These are phyloP conservation scores for Barnettozyma salicaria DNA, from an alignment of 805 yeast species.

Conservation along the genomic window DNA sequence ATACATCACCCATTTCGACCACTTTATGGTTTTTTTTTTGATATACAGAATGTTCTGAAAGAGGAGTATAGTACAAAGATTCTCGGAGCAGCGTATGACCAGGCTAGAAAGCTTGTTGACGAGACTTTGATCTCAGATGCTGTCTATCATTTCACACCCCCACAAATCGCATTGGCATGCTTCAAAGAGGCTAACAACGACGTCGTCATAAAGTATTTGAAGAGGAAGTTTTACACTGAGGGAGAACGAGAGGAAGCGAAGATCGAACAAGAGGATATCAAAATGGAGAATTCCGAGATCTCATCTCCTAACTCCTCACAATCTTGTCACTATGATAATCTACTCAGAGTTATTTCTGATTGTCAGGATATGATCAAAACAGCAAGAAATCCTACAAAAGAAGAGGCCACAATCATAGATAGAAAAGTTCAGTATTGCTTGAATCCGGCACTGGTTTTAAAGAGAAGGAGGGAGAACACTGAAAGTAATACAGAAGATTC, in stretches of 20 bases:
- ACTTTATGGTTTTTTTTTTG: conserved; percentile 90
- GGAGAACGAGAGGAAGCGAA: conserved; percentile 13
- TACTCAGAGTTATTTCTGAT: conserved; percentile 39
- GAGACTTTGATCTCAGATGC: conserved; percentile 75
- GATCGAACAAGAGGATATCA: conserved; percentile 5
- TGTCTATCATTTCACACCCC: conserved; percentile 77
- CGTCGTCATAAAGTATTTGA: conserved; percentile 60
- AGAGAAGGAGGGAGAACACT: conserved; percentile 35
- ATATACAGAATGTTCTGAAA: conserved; percentile 58
- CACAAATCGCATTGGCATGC: conserved; percentile 91
- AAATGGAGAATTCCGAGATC: conserved; percentile 6
- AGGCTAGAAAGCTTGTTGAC: conserved; percentile 57
- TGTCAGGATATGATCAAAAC: conserved; percentile 45
- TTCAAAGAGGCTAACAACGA: conserved; percentile 61
- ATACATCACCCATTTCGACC: conserved; percentile 90
- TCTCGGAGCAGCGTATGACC: conserved; percentile 65
- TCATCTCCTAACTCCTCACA: no score
- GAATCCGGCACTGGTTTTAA: conserved; percentile 49
- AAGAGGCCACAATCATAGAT: conserved; percentile 57
- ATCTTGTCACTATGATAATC: conserved; percentile 34
- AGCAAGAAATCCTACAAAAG: conserved; percentile 43
- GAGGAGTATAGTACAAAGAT: conserved; percentile 43
- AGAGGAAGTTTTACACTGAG: conserved; percentile 43
- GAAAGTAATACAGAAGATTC: conserved; percentile 24
- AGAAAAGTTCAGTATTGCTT: conserved; percentile 57